A percentile compares a stretch with the other conserved stretches of the same genome.
Conservation (phyloP, 1,284 basidiomycete species). For the Pholiota adiposa region DNA sequence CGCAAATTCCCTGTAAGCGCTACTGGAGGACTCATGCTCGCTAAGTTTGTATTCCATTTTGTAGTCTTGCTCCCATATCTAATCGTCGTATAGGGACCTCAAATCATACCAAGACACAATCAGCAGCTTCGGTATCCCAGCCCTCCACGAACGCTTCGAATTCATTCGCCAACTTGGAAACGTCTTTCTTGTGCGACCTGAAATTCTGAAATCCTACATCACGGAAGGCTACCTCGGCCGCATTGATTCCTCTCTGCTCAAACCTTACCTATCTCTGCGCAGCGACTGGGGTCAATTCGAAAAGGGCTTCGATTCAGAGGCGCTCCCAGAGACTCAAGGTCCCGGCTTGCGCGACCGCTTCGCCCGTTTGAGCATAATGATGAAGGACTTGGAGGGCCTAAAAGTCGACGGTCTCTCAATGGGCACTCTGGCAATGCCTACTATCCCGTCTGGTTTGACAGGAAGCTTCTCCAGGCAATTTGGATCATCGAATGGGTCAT, state of each 20-base stretch:
- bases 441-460: conserved; percentile 52
- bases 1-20: conserved; percentile 97
- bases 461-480: conserved; percentile 52
- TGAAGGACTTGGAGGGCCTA: conserved; percentile 80
- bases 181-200: conserved; percentile 93
- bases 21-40: conserved; percentile 96
- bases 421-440: conserved; percentile 37
- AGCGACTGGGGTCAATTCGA: conserved; percentile 88
- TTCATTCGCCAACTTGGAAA: conserved; percentile 98
- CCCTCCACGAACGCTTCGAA: conserved; percentile 94
- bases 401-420: conserved; percentile 58
- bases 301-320: conserved; percentile 68
- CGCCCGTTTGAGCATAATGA: conserved; percentile 77
- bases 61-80: too few species aligned
- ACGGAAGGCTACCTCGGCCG: conserved; percentile 90
- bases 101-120: conserved; percentile 96
- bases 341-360: conserved; percentile 71
- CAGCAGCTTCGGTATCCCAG: conserved; percentile 78
- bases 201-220: conserved; percentile 92
- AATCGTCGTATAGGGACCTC: conserved; percentile 72
- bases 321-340: conserved; percentile 43
- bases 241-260: conserved; percentile 86
- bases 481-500: conserved; percentile 22
- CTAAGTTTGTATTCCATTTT: conserved; percentile 69
- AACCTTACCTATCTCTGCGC: conserved; percentile 90